Evolutionary conservation across 2,329 filamentous ascomycete genomes (phyloP), one percentile per base, ranked within the genome.

Genomic region (Fusarium sarcochroum): DNA sequence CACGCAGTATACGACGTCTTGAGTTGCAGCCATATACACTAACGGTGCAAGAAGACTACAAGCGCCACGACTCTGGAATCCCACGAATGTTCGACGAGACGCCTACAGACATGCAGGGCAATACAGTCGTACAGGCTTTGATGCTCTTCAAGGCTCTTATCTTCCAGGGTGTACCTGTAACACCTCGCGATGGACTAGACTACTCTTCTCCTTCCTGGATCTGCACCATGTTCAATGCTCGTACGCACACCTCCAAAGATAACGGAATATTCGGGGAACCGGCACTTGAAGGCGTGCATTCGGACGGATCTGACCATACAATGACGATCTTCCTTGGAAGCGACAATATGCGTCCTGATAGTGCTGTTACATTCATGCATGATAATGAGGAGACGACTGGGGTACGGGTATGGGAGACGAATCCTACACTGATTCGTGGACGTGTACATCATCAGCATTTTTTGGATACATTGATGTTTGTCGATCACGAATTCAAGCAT

Each of bases 231-330:
- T 76, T 77, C 64, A 73, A 72, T 57, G 57, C 73, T 7, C 74
- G 73, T 30, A 76, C 74, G 10, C 53, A 67, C 18, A 77, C 75
- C 5, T 66, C 58, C 11, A 61, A 59, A 17, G 56, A 64, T 4
- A 27, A 47, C 4, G 56, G 64, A 44, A 60, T 75, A 7, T 52
- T 71, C 21, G 75, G 75, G n/a, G 72, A 76, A 42, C 75, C 75
- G 5, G 73, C 75, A 7, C 66, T 77, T 6, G 75, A 77, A 56
- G 75, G 75, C 18, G 73, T 77, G n/a, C 75, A 77, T 63, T 68
- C 67, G 6, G 75, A 77, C 46, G 75, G 75, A 13, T 69, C 70
- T 17, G 75, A 77, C 58, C 71, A 75, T 52, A 76, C 74, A 52
- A 77, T 77, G 75, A 76, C 75, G 5, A 70, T 68, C 27, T 75